These are phyloP conservation scores for Saccharomycopsis synnaedendra DNA, from an alignment of 805 yeast species.

Conservation along the genomic window DNA sequence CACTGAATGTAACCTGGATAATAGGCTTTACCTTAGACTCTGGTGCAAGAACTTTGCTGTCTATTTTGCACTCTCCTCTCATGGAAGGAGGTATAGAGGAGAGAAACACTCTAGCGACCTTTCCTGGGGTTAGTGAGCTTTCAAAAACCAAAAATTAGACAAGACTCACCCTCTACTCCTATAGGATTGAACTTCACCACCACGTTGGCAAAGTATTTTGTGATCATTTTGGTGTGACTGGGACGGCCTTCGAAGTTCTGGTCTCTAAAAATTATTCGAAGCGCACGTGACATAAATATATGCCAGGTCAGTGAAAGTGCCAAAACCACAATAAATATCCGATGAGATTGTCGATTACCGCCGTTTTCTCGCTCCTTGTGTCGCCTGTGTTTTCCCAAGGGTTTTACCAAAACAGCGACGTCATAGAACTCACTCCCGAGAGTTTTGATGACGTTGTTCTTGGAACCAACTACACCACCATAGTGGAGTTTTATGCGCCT, in stretches of 20 bases:
- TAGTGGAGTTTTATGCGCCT: conserved; percentile 90
- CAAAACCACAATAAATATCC: no score
- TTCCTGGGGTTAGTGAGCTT: conserved; percentile 30
- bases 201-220: conserved; percentile 77
- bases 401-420: conserved; percentile 33
- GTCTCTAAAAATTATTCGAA: not conserved
- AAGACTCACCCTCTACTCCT: conserved; percentile 41
- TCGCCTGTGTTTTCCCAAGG: conserved; percentile 11
- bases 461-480: conserved; percentile 62
- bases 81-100: conserved; percentile 71
- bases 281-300: no score
- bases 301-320: no score
- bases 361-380: no score
- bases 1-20: conserved; percentile 62
- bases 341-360: no score
- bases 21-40: conserved; percentile 38
- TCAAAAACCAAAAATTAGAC: not conserved
- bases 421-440: conserved; percentile 43
- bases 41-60: conserved; percentile 44
- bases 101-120: conserved; percentile 68
- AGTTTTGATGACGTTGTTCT: conserved; percentile 59
- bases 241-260: no score
- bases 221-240: conserved; percentile 48
- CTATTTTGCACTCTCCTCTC: conserved; percentile 49
- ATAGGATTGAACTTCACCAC: conserved; percentile 72